Evolutionary conservation across 495 filamentous ascomycete species (phyloP).

Genomic region (Mytilinidion resinicola): DNA sequence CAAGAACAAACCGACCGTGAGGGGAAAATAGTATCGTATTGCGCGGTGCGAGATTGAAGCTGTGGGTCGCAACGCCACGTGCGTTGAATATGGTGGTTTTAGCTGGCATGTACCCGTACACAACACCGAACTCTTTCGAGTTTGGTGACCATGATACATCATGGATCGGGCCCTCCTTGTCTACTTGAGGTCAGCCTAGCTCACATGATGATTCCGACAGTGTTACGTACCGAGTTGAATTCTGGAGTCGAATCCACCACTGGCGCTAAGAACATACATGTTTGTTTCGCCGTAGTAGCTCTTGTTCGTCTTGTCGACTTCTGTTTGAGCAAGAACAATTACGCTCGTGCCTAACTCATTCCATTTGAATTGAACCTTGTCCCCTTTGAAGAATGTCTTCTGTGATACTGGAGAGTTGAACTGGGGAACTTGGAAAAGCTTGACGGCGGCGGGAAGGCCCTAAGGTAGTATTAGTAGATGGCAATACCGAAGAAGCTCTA

Average conservation of each 20-base stretch:
- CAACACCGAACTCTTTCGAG: constrained; percentile 91
- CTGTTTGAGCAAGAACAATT: constrained; percentile 94
- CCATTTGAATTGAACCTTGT: constrained; percentile 98
- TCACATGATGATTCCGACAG: not conserved
- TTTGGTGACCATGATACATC: constrained; percentile 98
- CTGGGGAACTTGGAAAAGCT: constrained; percentile 86
- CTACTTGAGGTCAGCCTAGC: constrained; percentile 36
- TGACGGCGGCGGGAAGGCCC: constrained; percentile 88
- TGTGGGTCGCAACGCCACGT: constrained; percentile 70
- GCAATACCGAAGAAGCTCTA: not conserved
- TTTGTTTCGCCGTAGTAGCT: constrained; percentile 99
- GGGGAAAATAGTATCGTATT: constrained; percentile 97
- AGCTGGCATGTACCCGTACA: constrained; percentile 96
- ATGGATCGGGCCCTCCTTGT: constrained; percentile 97
- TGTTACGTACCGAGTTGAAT: constrained; percentile 62
- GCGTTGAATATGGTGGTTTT: constrained; percentile 96
- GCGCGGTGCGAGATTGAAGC: constrained; percentile 75
- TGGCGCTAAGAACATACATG: constrained; percentile 88
- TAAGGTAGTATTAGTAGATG: constrained; percentile 28
- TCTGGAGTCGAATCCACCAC: constrained; percentile 85
- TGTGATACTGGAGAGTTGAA: constrained; percentile 78
- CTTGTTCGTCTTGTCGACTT: constrained; percentile 95
- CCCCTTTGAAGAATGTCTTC: constrained; percentile 98
- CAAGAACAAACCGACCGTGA: constrained; percentile 82
- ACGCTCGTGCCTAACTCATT: constrained; percentile 82